Base-by-base conservation (phyloP, 2,329 filamentous ascomycete genomes). In the Podosphaera leucotricha region DNA sequence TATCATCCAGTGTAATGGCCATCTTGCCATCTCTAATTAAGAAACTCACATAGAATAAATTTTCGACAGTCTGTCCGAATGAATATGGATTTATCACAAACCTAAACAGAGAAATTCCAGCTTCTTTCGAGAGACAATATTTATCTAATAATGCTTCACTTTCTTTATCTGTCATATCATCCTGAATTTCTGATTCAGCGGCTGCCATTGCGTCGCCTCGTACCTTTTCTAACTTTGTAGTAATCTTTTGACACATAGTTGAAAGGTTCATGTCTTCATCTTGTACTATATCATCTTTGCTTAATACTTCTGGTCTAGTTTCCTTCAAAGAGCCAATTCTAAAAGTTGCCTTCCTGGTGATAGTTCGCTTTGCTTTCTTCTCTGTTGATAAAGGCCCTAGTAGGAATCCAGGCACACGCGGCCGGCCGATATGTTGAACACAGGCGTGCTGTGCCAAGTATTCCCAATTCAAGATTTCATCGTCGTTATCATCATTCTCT, bases 41-140 rank as follows among this genome's bases (percentile, higher is more conserved):
- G 56, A 98, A 98, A 57, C 83, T 92, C 52, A 93, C 73, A 58
- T 95, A 95, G 60, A 98, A 98, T 54, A 98, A 67, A 54, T 98
- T 98, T 59, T 98, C 90, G 6, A 98, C 77, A 0, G 85, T 93
- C 60, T 98, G 90, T 0, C 83, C 83, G 54, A 95, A 98, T 0
- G 84, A 92, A 35, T 65, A 65, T 0, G 90, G 90, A 53, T 98
- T 93, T 50, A 95, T 71, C 36, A 85, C 82, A 52, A 94, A 95
- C 43, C 80, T 75, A 59, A 94, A 79, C 11, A 94, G 62, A 42
- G 81, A 75, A 2, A 93, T 71, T 15, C 82, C 81, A 1, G 76
- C 77, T 2, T 75, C 75, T 16, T 68, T 66, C 11, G 75, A 70
- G 13, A 93, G 64, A 2, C 76, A 71, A 53, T 80, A 63, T 44